A percentile compares a stretch with the other conserved stretches of the same genome.
phyloP scores from a whole-genome alignment of 805 yeast species.

The Saccharomycopsis vini region DNA sequence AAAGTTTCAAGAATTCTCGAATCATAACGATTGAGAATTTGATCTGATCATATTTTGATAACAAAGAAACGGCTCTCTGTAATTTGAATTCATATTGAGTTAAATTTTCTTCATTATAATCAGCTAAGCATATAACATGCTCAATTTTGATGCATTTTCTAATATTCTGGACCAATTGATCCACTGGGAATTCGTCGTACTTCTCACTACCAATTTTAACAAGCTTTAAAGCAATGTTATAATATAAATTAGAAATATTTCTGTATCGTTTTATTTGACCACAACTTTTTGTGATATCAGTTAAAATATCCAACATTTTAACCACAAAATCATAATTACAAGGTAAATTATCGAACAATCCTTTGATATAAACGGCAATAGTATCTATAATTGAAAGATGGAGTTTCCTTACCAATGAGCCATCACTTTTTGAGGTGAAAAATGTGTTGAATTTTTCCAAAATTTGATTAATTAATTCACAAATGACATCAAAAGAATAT shows the following conservation, averaged over 20 bases:
- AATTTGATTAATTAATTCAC: background rate
- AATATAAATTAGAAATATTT: constrained; percentile 39
- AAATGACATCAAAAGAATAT: background rate
- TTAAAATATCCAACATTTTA: constrained; percentile 19
- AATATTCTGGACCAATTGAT: background rate
- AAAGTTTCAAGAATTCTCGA: background rate
- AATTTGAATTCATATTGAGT: constrained; percentile 2
- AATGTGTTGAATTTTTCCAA: background rate
- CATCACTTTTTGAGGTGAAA: background rate
- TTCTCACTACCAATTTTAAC: constrained; percentile 3
- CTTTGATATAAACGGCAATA: constrained; percentile 3
- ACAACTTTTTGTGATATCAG: constrained; percentile 20
- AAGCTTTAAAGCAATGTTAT: constrained; percentile 30
- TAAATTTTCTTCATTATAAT: background rate
- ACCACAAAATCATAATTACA: constrained; percentile 11
- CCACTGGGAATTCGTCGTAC: background rate
- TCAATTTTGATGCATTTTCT: constrained; percentile 3
- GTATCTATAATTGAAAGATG: constrained; percentile 10
- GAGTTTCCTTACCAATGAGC: background rate
- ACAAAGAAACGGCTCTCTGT: constrained; percentile 1
- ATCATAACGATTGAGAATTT: background rate
- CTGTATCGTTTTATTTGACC: constrained; percentile 32
- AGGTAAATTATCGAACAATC: background rate
- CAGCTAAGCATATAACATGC: background rate
- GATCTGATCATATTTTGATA: background rate